Evolutionary conservation across 345 rosid species (phyloP), one percentile per base, ranked within the genome.

Genomic region (Capsella bursapastoris): DNA sequence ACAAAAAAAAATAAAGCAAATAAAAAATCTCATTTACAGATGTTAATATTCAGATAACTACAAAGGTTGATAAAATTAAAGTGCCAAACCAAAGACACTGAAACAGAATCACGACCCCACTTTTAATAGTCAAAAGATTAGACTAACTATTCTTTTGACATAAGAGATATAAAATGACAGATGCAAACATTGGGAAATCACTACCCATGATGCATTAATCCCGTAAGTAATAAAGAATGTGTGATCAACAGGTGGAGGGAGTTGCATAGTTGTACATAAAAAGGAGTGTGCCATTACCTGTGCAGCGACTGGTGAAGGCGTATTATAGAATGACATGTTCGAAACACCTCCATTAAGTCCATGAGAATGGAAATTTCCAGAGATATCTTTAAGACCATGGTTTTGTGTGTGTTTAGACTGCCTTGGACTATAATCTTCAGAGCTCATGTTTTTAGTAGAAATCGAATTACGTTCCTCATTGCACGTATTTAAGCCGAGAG

Each of bases 231-330:
- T 69, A 13, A 57, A 69, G 58, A 69, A 62, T 15, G 48, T 13
- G 2, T 55, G 49, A 45, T 47, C 14, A 53, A 52, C 64, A 63
- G 43, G 37, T 37, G n/a, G 44, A 40, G 25, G 25, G 25, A 22
- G 25, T 22, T 25, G 16, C 14, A 35, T 7, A 63, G 49, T 48
- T 63, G 59, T 64, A 64, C 60, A 57, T 71, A n/a, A 65, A 45
- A n/a, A 11, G n/a, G 11, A 49, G 22, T 32, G 68, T 59, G 44
- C 60, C 35, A 75, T 40, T 83, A 92, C 99, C 97, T 90, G 97
- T 29, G 90, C 57, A 51, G 84, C 86, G 78, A 90, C 82, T 73
- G 98, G 97, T 7, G 97, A 92, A 71, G 99, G 99, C 32, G 99
- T 95, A 78, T 75, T 95, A 79, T 89, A 92, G 65, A 87, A 87